A percentile compares a stretch with the other conserved stretches of the same genome.
Conservation (phyloP, 176 grass and related monocot genomes). For the Triticum dicoccoides region DNA sequence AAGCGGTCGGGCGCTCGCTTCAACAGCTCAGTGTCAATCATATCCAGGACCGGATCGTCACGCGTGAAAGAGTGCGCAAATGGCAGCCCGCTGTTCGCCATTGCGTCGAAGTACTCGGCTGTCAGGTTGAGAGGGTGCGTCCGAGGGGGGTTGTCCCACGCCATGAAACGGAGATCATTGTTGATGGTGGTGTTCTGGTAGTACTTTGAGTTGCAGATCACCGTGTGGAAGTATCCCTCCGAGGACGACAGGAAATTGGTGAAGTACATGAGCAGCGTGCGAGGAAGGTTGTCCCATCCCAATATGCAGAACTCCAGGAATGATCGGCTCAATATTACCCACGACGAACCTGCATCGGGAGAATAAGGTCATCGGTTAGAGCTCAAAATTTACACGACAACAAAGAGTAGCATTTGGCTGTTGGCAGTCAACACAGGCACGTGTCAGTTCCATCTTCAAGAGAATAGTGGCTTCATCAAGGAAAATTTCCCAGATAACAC, state of each 20-base stretch:
- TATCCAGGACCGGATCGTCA: conserved; percentile 55
- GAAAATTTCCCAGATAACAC: neutral
- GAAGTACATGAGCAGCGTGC: conserved; percentile 91
- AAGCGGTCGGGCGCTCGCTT: conserved; percentile 40
- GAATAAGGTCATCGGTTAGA: conserved; percentile 5
- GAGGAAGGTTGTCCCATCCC: conserved; percentile 95
- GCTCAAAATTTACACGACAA: neutral
- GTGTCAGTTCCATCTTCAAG: neutral
- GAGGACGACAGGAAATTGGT: conserved; percentile 88
- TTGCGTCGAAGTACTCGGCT: conserved; percentile 49
- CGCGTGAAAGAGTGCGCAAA: conserved; percentile 64
- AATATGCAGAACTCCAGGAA: conserved; percentile 88
- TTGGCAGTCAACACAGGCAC: neutral
- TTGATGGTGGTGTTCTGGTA: conserved; percentile 95
- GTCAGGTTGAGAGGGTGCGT: conserved; percentile 61
- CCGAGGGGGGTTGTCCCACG: conserved; percentile 71
- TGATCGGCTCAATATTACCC: conserved; percentile 72
- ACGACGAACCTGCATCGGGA: conserved; percentile 66
- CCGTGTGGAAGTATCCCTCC: conserved; percentile 92
- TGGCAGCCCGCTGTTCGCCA: conserved; percentile 49
- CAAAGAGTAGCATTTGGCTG: neutral
- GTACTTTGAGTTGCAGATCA: conserved; percentile 95
- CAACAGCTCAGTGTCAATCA: conserved; percentile 65
- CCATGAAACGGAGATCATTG: conserved; percentile 72
- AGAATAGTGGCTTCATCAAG: neutral